Evolutionary conservation across 352 stramenopile species (phyloP).

Genomic region (Plasmopara viticola): DNA sequence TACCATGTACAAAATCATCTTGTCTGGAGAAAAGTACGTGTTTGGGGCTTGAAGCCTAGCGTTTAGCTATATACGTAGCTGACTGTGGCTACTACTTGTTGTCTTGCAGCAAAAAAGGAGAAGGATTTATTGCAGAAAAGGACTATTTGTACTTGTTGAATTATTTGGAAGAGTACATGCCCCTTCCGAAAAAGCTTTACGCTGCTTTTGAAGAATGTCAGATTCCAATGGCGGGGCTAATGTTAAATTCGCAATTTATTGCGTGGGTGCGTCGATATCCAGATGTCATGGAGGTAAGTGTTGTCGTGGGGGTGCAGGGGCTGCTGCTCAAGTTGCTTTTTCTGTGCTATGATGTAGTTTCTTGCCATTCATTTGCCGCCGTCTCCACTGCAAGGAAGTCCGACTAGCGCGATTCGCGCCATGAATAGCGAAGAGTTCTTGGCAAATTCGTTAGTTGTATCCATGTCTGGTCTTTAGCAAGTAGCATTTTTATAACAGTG

Average conservation of each 20-base stretch:
- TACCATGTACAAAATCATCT: constrained; percentile 78
- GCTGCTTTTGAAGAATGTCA: constrained; percentile 69
- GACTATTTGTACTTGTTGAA: constrained; percentile 68
- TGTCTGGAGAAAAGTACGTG: constrained; percentile 56
- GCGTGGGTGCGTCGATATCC: constrained; percentile 69
- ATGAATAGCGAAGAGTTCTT: constrained; percentile 37
- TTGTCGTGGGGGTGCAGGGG: neutral
- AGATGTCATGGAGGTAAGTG: constrained; percentile 52
- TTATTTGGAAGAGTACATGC: constrained; percentile 54
- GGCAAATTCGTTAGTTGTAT: constrained; percentile 28
- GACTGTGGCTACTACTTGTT: constrained; percentile 3
- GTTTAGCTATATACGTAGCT: neutral
- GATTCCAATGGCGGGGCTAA: constrained; percentile 39
- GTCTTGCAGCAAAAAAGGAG: constrained; percentile 34
- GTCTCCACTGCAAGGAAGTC: constrained; percentile 28
- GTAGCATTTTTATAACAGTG: constrained; percentile 4
- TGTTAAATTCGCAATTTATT: constrained; percentile 65
- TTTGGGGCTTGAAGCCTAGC: neutral
- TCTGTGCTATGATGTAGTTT: constrained; percentile 25
- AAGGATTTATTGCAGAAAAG: constrained; percentile 58
- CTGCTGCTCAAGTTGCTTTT: neutral
- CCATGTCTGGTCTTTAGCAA: neutral
- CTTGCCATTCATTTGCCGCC: constrained; percentile 40
- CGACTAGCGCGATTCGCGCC: constrained; percentile 21
- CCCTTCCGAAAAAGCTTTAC: constrained; percentile 71